Conservation (phyloP, 306 rosid species). For the Luffa acutangula region DNA sequence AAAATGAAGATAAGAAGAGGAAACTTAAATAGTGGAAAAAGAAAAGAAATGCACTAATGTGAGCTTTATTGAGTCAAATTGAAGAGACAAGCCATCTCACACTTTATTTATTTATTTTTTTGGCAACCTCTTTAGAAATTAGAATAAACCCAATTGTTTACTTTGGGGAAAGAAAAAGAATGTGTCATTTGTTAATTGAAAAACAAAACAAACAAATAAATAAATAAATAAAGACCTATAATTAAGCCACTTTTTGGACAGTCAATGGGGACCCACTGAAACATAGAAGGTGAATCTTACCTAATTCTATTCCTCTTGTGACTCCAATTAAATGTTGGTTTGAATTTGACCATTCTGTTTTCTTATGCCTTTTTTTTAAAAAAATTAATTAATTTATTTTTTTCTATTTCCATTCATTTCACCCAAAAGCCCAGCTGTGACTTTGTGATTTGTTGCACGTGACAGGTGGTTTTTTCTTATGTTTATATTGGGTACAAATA, state of each 20-base stretch:
- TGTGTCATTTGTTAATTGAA: neutral
- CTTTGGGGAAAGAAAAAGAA: neutral
- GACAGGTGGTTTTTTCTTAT: neutral
- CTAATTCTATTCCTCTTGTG: neutral
- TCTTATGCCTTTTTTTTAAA: neutral
- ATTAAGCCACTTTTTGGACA: neutral
- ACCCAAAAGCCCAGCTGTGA: neutral
- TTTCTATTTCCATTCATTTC: neutral
- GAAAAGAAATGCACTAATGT: too few species aligned
- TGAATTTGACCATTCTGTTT: neutral
- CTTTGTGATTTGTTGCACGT: neutral
- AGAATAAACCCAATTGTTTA: neutral
- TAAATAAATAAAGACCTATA: neutral
- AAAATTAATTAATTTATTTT: neutral
- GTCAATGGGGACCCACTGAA: neutral
- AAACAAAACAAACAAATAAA: neutral
- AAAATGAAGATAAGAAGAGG: too few species aligned
- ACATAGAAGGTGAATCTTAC: conserved; percentile 7
- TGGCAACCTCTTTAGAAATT: neutral
- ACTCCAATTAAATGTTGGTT: neutral
- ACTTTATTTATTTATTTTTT: neutral
- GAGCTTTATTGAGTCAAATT: too few species aligned
- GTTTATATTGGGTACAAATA: too few species aligned
- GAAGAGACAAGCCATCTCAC: neutral
- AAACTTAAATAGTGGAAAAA: too few species aligned